Evolutionary conservation across 331 rosid species (phyloP), one percentile per base, ranked within the genome.

Genomic region (Cucumis variabilis): DNA sequence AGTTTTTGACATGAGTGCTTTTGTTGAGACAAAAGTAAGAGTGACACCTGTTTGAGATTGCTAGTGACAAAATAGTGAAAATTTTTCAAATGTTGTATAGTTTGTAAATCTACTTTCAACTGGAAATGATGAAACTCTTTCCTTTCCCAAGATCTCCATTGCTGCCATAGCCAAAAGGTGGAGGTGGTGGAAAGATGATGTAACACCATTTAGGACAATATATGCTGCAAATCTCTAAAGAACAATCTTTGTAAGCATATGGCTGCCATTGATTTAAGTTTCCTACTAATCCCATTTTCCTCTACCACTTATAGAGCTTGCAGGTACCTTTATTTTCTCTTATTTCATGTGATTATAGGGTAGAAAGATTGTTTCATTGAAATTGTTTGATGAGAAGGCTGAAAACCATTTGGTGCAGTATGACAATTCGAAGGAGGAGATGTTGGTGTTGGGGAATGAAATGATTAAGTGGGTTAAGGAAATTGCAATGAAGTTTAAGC

Each of bases 201-300:
- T 91, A 93, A 70, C 99, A 96, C 97, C 97, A 94, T 14, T 96
- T 94, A 2, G 97, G 98, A 84, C 99, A 94, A 69, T 92, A 96
- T 71, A 93, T 41, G 93, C 96, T 94, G 92, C 99, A 96, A 63
- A 94, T 67, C 37, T n/a, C n/a, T n/a, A n/a, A n/a, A n/a, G n/a
- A n/a, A n/a, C n/a, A n/a, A n/a, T n/a, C n/a, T n/a, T n/a, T 91
- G 86, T 88, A 90, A 8, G 89, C 72, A 70, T 90, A 90, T 60
- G 93, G 90, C 19, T 89, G 74, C 92, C 92, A 92, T 37, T 91
- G 93, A 89, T 91, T 87, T 89, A 91, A 90, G 89, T 81, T 91
- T 41, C 86, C 84, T 41, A 68, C 68, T 27, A 94, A 88, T 83
- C 91, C 88, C 96, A 93, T 95, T 70, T 46, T 68, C 78, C 76